phyloP scores from a whole-genome alignment of 768 basidiomycete species.

The Tricholoma sp. region DNA sequence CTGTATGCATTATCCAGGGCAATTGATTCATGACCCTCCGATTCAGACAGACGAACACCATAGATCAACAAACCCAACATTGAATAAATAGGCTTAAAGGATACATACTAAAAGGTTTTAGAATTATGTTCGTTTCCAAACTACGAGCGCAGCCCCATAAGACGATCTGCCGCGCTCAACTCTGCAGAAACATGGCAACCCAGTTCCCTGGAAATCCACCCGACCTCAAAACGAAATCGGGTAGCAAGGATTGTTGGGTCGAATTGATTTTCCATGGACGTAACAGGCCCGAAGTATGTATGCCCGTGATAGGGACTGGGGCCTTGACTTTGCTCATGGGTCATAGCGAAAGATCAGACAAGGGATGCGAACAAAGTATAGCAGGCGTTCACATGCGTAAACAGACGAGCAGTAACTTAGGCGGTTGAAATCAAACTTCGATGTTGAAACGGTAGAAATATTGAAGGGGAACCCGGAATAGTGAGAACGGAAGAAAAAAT shows the following conservation, averaged over 20 bases:
- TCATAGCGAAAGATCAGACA: not conserved
- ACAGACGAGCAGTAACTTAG: no score
- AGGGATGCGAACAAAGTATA: not conserved
- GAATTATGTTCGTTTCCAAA: slow-evolving; percentile 59
- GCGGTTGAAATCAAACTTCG: no score
- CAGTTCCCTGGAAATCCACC: slow-evolving; percentile 39
- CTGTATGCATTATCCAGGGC: no score
- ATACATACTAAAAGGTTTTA: not conserved
- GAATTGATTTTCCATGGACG: slow-evolving; percentile 62
- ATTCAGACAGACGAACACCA: no score
- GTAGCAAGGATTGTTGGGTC: slow-evolving; percentile 37
- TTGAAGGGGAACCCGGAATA: not conserved
- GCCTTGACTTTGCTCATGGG: slow-evolving; percentile 68
- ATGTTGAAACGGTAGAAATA: no score
- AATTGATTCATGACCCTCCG: no score
- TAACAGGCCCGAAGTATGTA: slow-evolving; percentile 58
- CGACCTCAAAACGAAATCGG: slow-evolving; percentile 51
- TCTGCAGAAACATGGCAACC: slow-evolving; percentile 50
- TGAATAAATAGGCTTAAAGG: no score
- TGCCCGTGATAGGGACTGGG: slow-evolving; percentile 29
- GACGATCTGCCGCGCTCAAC: slow-evolving; percentile 44
- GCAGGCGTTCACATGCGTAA: no score
- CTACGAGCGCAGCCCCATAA: slow-evolving; percentile 46
- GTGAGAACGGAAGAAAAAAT: not conserved
- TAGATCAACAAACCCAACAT: no score